These are phyloP conservation scores for Cercospora sp. DNA, from an alignment of 2,329 filamentous ascomycete genomes.

Conservation along the genomic window DNA sequence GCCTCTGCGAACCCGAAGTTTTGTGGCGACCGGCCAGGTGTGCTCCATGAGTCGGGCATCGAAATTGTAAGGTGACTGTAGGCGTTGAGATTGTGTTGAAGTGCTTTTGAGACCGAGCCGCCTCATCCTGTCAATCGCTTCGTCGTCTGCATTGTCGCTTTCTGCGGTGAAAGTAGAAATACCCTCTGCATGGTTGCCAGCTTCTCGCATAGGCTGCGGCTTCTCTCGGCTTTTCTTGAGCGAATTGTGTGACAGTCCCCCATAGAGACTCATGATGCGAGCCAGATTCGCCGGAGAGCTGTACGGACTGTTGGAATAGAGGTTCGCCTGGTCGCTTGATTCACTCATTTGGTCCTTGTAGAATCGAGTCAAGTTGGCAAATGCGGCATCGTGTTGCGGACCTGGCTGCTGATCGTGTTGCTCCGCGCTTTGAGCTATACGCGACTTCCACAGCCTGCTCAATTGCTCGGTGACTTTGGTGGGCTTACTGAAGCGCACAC, in stretches of 20 bases:
- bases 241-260: conserved; percentile 59
- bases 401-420: conserved; percentile 34
- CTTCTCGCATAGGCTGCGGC: conserved; percentile 76
- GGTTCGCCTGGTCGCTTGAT: conserved; percentile 53
- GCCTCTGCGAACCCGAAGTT: conserved; percentile 86
- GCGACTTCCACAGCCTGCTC: conserved; percentile 34
- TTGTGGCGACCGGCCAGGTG: conserved; percentile 76
- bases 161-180: conserved; percentile 54
- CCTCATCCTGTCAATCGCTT: conserved; percentile 55
- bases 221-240: conserved; percentile 67
- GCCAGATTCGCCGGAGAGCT: conserved; percentile 78
- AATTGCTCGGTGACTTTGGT: conserved; percentile 79
- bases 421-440: conserved; percentile 42
- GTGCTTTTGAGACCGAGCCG: conserved; percentile 69
- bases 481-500: conserved; percentile 80
- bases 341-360: conserved; percentile 77
- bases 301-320: conserved; percentile 57
- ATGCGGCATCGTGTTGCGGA: conserved; percentile 68
- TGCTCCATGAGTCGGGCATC: conserved; percentile 66
- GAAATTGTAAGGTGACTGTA: conserved; percentile 50
- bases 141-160: conserved; percentile 46
- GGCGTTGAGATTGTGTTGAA: conserved; percentile 54
- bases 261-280: conserved; percentile 90
- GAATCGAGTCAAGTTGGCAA: conserved; percentile 72
- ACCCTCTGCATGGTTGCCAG: conserved; percentile 68